Evolutionary conservation across 2,329 filamentous ascomycete genomes (phyloP).

Genomic region (Anisogramma anomala): DNA sequence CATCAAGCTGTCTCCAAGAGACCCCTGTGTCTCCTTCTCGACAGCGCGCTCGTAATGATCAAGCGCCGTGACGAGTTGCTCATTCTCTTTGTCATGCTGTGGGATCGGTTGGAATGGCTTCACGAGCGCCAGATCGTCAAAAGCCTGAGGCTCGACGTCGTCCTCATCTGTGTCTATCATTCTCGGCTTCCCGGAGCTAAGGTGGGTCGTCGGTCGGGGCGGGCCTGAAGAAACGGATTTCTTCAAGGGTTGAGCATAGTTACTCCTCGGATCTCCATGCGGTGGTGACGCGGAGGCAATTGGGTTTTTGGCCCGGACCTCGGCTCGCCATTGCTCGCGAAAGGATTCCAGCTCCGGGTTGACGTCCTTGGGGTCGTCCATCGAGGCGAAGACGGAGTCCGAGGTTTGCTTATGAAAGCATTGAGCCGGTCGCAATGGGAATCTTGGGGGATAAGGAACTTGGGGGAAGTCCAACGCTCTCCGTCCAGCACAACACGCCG

Average conservation of each 20-base stretch:
- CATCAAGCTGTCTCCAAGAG: slow-evolving; percentile 74
- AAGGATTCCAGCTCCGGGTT: slow-evolving; percentile 75
- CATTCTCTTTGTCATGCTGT: slow-evolving; percentile 19
- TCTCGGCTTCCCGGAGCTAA: slow-evolving; percentile 15
- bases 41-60: slow-evolving; percentile 91
- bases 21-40: slow-evolving; percentile 75
- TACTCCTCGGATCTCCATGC: slow-evolving; percentile 2
- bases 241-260: slow-evolving; percentile 4
- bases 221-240: slow-evolving; percentile 15
- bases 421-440: not conserved
- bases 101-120: slow-evolving; percentile 13
- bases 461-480: not conserved
- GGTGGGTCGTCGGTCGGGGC: slow-evolving; percentile 15
- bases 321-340: slow-evolving; percentile 73
- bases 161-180: slow-evolving; percentile 27
- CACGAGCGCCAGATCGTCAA: slow-evolving; percentile 23
- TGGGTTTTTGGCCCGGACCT: slow-evolving; percentile 44
- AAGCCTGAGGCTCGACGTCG: slow-evolving; percentile 23
- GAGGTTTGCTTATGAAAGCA: slow-evolving; percentile 11
- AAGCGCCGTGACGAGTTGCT: slow-evolving; percentile 60
- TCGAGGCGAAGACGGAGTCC: slow-evolving; percentile 16
- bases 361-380: slow-evolving; percentile 26
- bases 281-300: too few relatives aligned
- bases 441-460: not conserved
- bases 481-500: not conserved